Evolutionary conservation across 257 asterid species (phyloP), one percentile per base, ranked within the genome.

Genomic region (Perilla frutescens): DNA sequence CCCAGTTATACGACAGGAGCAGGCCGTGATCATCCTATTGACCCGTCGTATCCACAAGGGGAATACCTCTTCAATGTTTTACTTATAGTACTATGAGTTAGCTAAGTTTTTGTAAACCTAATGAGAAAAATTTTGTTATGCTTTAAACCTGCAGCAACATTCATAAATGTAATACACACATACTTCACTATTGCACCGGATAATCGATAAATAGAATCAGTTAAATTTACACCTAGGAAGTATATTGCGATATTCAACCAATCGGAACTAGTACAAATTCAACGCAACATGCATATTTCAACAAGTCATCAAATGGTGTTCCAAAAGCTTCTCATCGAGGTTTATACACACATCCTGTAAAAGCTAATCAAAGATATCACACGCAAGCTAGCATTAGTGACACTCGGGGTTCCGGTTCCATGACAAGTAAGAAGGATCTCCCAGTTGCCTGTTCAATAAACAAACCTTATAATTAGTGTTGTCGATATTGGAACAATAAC

Each of bases 371-470:
- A 40, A n/a, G 43, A 45, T 53, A 13, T 60, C 50, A 13, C 66
- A 51, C 59, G 51, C 40, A 48, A 71, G 70, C 76, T 50, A n/a
- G 56, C 72, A 48, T 76, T 54, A 92, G 76, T 81, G 96, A 53
- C 92, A 91, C 2, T 92, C 93, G 0, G 96, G 91, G 81, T 87
- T 90, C 79, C 91, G 85, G 78, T 90, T 92, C 98, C 96, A 92
- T 1, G 98, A 92, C 75, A 92, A 65, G 77, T 92, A 90, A 4
- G 96, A 80, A n/a, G 98, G 96, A 82, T 92, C 98, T 63, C 96
- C 98, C 47, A 90, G 96, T 85, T 82, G 94, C 96, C 98, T 90
- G 87, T 56, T n/a, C 63, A 51, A 81, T 45, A 79, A 29, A 26
- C 7, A 65, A 65, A 68, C 66, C 40, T 70, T 43, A 71, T 1